A percentile compares a stretch with the other conserved stretches of the same genome.
phyloP scores from a whole-genome alignment of 805 yeast genomes.

The Starmerella floris region DNA sequence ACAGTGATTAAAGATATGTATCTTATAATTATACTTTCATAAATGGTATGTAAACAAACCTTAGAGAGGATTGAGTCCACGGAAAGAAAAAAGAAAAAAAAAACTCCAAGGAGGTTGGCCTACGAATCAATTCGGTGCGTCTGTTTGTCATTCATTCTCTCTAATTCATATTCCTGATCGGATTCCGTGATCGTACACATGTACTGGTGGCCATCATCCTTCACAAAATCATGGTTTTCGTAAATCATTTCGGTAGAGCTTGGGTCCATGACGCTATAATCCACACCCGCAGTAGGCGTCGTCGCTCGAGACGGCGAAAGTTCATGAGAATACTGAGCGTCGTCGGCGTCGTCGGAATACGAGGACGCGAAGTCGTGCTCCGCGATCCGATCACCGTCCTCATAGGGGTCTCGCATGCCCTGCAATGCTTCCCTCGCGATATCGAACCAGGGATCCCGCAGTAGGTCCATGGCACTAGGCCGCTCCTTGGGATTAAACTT shows the following conservation, averaged over 20 bases:
- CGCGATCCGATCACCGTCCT: background rate
- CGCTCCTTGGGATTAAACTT: conserved; percentile 72
- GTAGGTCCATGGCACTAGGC: conserved; percentile 68
- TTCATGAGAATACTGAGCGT: background rate
- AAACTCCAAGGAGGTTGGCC: background rate
- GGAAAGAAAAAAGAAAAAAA: background rate
- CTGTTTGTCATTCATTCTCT: background rate
- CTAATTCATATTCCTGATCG: conserved; percentile 2
- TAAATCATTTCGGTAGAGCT: background rate
- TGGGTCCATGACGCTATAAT: background rate
- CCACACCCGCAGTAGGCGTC: background rate
- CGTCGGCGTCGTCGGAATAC: background rate
- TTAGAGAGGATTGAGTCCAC: background rate
- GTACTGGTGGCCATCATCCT: background rate
- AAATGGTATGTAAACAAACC: background rate
- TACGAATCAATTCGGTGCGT: too few species aligned
- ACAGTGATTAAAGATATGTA: too few species aligned
- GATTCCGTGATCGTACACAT: conserved; percentile 8
- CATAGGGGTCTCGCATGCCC: background rate
- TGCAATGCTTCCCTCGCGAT: conserved; percentile 15
- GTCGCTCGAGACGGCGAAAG: background rate
- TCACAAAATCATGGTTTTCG: background rate
- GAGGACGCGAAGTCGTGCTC: background rate
- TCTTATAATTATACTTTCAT: background rate
- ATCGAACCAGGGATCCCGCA: conserved; percentile 32